A percentile compares a stretch with the other conserved stretches of the same genome.
phyloP scores from a whole-genome alignment of 768 basidiomycete genomes.

The Solioccasus polychromus region DNA sequence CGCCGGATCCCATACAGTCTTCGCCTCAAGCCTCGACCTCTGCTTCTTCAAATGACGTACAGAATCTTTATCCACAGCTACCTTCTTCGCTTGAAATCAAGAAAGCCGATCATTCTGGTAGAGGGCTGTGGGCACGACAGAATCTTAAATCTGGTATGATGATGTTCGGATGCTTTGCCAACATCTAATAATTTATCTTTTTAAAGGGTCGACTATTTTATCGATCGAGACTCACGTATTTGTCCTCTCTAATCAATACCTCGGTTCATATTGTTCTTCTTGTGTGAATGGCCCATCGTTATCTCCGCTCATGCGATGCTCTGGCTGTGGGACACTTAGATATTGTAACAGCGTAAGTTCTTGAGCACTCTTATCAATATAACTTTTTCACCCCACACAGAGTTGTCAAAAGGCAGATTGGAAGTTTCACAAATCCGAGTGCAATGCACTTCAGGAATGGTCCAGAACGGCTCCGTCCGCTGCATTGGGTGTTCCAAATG shows the following conservation, averaged over 20 bases:
- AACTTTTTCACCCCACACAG: constrained; percentile 4
- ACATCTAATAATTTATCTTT: neutral
- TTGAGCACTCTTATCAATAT: neutral
- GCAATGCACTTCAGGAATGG: constrained; percentile 63
- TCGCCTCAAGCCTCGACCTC: constrained; percentile 18
- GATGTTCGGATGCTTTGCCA: neutral
- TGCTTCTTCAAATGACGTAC: neutral
- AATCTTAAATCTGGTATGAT: constrained; percentile 37
- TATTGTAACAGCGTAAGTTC: constrained; percentile 74
- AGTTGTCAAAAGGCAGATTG: constrained; percentile 80
- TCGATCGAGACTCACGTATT: constrained; percentile 56
- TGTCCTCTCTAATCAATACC: constrained; percentile 59
- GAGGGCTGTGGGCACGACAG: constrained; percentile 44
- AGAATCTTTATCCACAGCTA: constrained; percentile 27
- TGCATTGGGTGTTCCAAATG: constrained; percentile 57
- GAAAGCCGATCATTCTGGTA: constrained; percentile 35
- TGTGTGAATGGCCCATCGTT: constrained; percentile 48
- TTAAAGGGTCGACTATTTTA: constrained; percentile 59
- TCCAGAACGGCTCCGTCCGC: constrained; percentile 45
- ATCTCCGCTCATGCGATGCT: constrained; percentile 62
- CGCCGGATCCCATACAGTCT: constrained; percentile 23
- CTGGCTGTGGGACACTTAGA: constrained; percentile 61
- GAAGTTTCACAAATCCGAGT: constrained; percentile 76
- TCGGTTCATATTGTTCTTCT: constrained; percentile 65
- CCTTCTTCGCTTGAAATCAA: constrained; percentile 43